Base-by-base conservation (phyloP, 192 early-diverging fungal genomes). In the Entomortierella chlamydospora region DNA sequence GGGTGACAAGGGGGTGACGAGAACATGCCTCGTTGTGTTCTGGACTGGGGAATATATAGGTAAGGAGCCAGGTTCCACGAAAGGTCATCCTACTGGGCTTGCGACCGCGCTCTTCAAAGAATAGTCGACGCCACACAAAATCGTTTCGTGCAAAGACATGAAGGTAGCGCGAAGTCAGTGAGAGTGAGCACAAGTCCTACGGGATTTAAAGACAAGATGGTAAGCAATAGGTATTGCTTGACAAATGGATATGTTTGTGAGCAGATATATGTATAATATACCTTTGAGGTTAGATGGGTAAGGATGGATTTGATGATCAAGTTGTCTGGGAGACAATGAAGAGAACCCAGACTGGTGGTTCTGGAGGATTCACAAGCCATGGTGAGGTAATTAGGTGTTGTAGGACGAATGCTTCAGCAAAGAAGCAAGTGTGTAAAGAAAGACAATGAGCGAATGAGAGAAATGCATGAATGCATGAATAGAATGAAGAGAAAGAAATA, bases 91-190 rank as follows among this genome's bases (percentile, higher is more conserved):
- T 55, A 17, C 52, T 60, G 15, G 71, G 53, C 8, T 50, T 33
- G 25, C 50, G 33, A 26, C 58, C 61, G 26, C 76, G 62, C 25
- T 43, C 26, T 41, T 57, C 57, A 22, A 83, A 73, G 42, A 67
- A 79, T 29, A 79, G 41, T 25, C 55, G 43, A 17, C 71, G 72
- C 82, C 82, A 83, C 1, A 83, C 34, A 28, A 63, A 54, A 39
- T 83, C 76, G 41, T 83, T 79, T 13, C 76, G 53, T 2, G 82
- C 65, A 61, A 83, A 83, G n/a, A 67, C 71, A 43, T 73, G 64
- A 12, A 83, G 23, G 41, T 64, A 79, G 18, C 63, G 57, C 11
- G 82, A 83, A 37, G 58, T 54, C 29, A 53, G 7, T 0, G 68
- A 41, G 9, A 70, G 23, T 20, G 22, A 42, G 29, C 49, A 39